phyloP scores from a whole-genome alignment of 768 basidiomycete genomes.

The Pisolithus albus region DNA sequence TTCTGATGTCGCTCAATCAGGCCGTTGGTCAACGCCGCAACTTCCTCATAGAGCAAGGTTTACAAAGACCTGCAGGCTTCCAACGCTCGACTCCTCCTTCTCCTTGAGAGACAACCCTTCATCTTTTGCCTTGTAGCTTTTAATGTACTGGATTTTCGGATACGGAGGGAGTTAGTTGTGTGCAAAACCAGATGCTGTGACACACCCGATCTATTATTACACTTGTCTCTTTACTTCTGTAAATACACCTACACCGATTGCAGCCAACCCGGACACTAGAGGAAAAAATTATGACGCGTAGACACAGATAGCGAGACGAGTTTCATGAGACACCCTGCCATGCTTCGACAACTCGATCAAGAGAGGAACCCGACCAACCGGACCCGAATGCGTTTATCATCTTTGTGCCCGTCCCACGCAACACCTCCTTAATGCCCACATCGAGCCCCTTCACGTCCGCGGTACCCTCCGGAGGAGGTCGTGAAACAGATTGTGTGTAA shows the following conservation, averaged over 20 bases:
- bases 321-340: conserved; percentile 36
- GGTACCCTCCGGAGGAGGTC: conserved; percentile 48
- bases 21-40: conserved; percentile 24
- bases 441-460: conserved; percentile 31
- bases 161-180: too few species aligned
- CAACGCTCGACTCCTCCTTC: conserved; percentile 12
- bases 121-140: too few species aligned
- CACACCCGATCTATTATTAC: too few species aligned
- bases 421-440: conserved; percentile 72
- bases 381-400: conserved; percentile 63
- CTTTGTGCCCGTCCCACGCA: conserved; percentile 81
- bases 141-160: too few species aligned
- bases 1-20: background rate
- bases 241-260: too few species aligned
- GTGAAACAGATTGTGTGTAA: conserved; percentile 46
- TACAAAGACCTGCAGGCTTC: conserved; percentile 24
- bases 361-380: conserved; percentile 65
- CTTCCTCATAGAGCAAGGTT: conserved; percentile 19
- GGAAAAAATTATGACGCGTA: background rate
- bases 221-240: too few species aligned
- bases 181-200: too few species aligned
- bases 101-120: conserved; percentile 3
- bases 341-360: conserved; percentile 57
- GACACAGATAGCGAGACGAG: background rate
- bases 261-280: too few species aligned